These are phyloP conservation scores for Paramecium bursaria DNA, from an alignment of 73 alveolate genomes.

Conservation along the genomic window DNA sequence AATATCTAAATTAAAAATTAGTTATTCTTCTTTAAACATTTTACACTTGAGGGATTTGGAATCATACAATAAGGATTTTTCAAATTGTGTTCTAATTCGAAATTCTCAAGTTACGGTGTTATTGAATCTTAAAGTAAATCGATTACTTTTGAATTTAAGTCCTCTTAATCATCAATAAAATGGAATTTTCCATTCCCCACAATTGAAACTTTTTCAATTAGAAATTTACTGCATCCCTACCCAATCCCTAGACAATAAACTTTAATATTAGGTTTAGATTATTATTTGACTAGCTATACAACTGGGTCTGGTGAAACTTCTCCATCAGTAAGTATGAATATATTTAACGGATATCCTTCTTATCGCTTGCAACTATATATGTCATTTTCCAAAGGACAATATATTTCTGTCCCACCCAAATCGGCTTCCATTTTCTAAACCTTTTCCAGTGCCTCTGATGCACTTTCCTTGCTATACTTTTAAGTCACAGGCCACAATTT, in stretches of 20 bases:
- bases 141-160: slow-evolving; percentile 69
- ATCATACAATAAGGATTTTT: background rate
- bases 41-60: slow-evolving; percentile 29
- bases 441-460: slow-evolving; percentile 57
- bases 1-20: slow-evolving; percentile 10
- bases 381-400: slow-evolving; percentile 76
- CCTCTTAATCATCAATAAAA: slow-evolving; percentile 69
- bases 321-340: slow-evolving; percentile 97
- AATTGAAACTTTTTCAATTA: slow-evolving; percentile 69
- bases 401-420: slow-evolving; percentile 94
- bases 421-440: slow-evolving; percentile 67
- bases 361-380: slow-evolving; percentile 60
- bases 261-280: slow-evolving; percentile 59
- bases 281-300: slow-evolving; percentile 73
- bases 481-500: slow-evolving; percentile 72
- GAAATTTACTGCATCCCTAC: slow-evolving; percentile 58
- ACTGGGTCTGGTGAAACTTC: slow-evolving; percentile 80
- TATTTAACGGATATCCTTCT: slow-evolving; percentile 73
- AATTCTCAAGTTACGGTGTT: slow-evolving; percentile 64
- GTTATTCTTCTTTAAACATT: slow-evolving; percentile 34
- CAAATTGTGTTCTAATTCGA: background rate
- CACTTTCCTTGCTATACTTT: slow-evolving; percentile 70
- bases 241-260: slow-evolving; percentile 78
- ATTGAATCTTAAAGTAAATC: slow-evolving; percentile 67
- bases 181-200: slow-evolving; percentile 78